A percentile compares a stretch with the other conserved stretches of the same genome.
Conservation (phyloP, 768 basidiomycete species). For the Sistotremastrum niveocremeum region DNA sequence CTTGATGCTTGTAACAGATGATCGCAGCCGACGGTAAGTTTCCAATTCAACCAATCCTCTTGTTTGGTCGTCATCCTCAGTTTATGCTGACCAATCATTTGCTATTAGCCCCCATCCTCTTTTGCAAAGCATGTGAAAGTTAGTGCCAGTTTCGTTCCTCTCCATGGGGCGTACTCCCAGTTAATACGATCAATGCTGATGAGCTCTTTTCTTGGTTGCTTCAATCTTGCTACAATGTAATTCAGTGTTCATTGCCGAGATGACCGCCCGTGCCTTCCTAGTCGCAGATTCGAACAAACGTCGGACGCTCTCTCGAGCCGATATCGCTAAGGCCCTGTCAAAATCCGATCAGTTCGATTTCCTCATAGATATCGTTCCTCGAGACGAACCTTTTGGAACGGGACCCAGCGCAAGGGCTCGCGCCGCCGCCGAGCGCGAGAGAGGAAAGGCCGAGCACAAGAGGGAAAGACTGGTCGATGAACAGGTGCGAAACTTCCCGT, state of each 20-base stretch:
- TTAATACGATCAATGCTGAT: background rate
- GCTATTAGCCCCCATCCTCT: conserved; percentile 70
- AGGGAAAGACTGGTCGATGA: too few relatives aligned
- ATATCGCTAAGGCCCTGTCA: conserved; percentile 84
- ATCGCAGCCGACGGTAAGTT: conserved; percentile 85
- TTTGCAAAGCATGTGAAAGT: conserved; percentile 99
- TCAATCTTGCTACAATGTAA: background rate
- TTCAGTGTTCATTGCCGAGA: conserved; percentile 91
- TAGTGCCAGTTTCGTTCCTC: conserved; percentile 20
- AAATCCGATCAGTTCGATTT: conserved; percentile 98
- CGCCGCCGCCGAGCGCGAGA: too few relatives aligned
- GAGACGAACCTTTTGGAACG: conserved; percentile 40
- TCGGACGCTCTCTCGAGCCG: conserved; percentile 84
- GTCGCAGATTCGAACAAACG: conserved; percentile 93
- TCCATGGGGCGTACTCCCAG: background rate
- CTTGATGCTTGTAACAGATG: conserved; percentile 44
- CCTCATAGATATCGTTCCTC: conserved; percentile 87
- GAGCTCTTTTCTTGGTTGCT: background rate
- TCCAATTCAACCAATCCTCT: conserved; percentile 1
- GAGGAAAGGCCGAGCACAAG: too few relatives aligned
- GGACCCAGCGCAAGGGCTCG: too few relatives aligned
- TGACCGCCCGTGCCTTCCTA: conserved; percentile 90
- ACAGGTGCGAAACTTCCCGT: too few relatives aligned
- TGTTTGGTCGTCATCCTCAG: background rate
- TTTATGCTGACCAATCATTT: background rate